Percentiles rank a stretch among this genome's conserved stretches.
Evolutionary conservation across 2,329 filamentous ascomycete genomes (phyloP).

Genomic region (Penicillium sp.): DNA sequence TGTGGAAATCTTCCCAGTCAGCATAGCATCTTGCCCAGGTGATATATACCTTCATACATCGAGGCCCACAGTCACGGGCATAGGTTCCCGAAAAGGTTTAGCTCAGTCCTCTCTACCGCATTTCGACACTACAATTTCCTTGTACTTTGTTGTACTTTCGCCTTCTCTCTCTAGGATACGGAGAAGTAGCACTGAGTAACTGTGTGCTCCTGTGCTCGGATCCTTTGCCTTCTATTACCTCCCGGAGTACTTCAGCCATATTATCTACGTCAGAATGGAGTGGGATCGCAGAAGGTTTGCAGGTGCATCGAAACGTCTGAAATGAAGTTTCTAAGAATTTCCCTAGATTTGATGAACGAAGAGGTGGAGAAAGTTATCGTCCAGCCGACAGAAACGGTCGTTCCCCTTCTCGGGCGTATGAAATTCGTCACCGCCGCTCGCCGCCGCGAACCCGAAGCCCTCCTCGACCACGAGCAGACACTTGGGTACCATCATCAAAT

Average conservation of each 20-base stretch:
- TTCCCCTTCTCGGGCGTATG: constrained; percentile 31
- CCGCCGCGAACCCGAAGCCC: constrained; percentile 33
- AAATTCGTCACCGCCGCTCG: constrained; percentile 28
- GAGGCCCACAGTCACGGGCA: not conserved
- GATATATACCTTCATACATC: not conserved
- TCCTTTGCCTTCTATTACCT: not conserved
- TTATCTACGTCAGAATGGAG: constrained; percentile 25
- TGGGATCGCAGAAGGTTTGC: constrained; percentile 40
- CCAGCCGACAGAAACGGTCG: constrained; percentile 27
- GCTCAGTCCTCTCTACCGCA: not conserved
- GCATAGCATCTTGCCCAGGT: not conserved
- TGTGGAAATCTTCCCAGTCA: not conserved
- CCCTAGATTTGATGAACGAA: constrained; percentile 34
- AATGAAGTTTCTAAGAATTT: constrained; percentile 7
- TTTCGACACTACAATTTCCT: constrained; percentile 1
- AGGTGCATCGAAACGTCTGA: not conserved
- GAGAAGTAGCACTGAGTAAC: not conserved
- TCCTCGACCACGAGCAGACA: constrained; percentile 34
- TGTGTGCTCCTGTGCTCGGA: not conserved
- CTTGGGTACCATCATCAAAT: constrained; percentile 34
- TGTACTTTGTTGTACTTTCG: not conserved
- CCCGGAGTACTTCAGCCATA: not conserved
- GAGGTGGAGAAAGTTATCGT: constrained; percentile 40
- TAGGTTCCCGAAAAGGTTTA: not conserved
- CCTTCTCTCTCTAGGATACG: not conserved